Base-by-base conservation (phyloP, 768 basidiomycete genomes). In the Tulasnella sp. region DNA sequence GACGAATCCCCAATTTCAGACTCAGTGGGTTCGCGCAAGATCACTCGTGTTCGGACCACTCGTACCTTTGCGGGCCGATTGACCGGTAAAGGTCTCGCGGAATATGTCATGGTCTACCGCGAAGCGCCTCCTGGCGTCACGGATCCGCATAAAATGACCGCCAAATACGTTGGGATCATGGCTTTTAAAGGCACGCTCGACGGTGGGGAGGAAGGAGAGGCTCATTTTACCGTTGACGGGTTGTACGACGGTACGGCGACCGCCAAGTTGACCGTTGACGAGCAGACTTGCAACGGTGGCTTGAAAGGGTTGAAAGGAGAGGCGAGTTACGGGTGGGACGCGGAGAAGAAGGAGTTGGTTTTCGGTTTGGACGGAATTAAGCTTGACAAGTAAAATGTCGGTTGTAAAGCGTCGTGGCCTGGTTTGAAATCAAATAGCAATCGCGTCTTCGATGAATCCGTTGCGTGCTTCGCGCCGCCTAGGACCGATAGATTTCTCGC, bases 71-170 rank as follows among this genome's bases (percentile, higher is more conserved):
- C 68, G 39, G 77, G 77, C 27, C 38, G 68, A 16, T 31, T 78
- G 52, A 36, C 38, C 24, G 77, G 77, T 21, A 78, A 34, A 34
- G 77, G 27, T 39, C 36, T 78, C 56, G 62, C 77, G n/a, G 62
- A 78, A 27, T 78, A 78, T 34, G 27, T 48, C 56, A 78, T 78
- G 77, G 62, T 71, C 10, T 78, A 78, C 62, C 40, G 36, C 4
- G 44, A 46, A 36, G 38, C 39, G 21, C 52, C 52, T 19, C 38
- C 58, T 27, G 77, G 68, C 39, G 62, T 52, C 21, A 68, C 56
- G 21, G 77, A 78, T 34, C 36, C 39, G 1, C 77, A 78, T 31
- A 24, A 40, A 27, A 71, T 78, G 62, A 78, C 77, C 3, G 77
- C 77, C 62, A 40, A 31, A 18, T 78, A 68, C 62, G n/a, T 56